Base-by-base conservation (phyloP, 2,329 filamentous ascomycete genomes). In the Paecilomyces sp. region DNA sequence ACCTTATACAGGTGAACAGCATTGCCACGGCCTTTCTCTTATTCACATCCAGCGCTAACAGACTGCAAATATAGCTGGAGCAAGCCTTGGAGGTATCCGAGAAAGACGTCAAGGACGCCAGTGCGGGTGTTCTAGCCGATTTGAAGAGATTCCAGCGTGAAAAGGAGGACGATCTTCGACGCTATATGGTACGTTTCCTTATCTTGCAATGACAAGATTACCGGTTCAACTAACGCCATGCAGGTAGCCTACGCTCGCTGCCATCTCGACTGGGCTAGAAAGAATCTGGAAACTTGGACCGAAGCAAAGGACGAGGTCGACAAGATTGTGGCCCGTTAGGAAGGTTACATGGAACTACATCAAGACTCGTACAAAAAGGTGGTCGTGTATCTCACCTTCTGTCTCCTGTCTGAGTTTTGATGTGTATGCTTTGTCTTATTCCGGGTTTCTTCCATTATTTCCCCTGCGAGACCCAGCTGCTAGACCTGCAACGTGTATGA, bases 261-360 rank as follows among this genome's bases (percentile, higher is more conserved):
- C 74, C 92, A 97, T 72, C 87, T 97, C 61, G 91, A 96, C 73
- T 97, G 92, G 92, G 93, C 92, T 3, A 90, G 88, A 75, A 92
- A 93, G 74, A 92, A 89, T 74, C 86, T 92, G 71, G 91, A 93
- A 68, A 91, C 91, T 6, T 97, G 92, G 92, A 90, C 93, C 69
- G 92, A 96, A 72, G 92, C 92, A 1, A 89, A 88, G 67, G 85
- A 85, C 3, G 92, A 97, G 74, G 90, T 96, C 61, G 85, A 89
- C 64, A 96, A 95, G 82, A 96, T 97, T 74, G 88, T 78, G 60
- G 72, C 70, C 54, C 70, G 70, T 55, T 77, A 72, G 64, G 41
- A 47, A 18, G 41, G 7, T 11, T 15, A 7, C 41, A 18, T 47
- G 41, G n/a, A 47, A 18, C 7, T n/a, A 18, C 8, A 18, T 18